These are phyloP conservation scores for Kockiozyma suomiensis DNA, from an alignment of 805 yeast species.

Conservation along the genomic window DNA sequence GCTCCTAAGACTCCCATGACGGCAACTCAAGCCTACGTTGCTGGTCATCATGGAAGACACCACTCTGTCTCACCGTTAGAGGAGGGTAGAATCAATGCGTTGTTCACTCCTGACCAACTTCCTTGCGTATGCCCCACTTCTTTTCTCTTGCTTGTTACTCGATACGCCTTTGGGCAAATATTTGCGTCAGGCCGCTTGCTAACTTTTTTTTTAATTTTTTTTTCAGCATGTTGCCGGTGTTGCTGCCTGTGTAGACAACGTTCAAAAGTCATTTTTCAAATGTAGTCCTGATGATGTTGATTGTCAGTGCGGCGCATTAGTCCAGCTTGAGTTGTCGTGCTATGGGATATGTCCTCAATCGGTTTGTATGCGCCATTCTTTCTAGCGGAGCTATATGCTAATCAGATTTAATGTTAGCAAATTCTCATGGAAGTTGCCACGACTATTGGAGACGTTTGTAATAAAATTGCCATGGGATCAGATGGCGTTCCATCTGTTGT, in stretches of 20 bases:
- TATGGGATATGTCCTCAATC: constrained; percentile 34
- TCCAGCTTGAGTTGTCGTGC: constrained; percentile 32
- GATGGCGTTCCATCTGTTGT: neutral
- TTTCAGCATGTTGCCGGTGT: constrained; percentile 31
- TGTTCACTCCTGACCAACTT: constrained; percentile 30
- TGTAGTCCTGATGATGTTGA: constrained; percentile 23
- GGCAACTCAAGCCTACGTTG: neutral
- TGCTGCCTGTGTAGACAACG: constrained; percentile 29
- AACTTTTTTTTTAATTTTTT: too few relatives aligned
- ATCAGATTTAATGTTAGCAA: constrained; percentile 5
- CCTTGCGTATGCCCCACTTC: constrained; percentile 28
- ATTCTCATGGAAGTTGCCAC: constrained; percentile 23
- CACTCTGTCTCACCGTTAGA: neutral
- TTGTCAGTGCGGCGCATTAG: constrained; percentile 30
- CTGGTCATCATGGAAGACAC: constrained; percentile 6
- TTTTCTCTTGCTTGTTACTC: neutral
- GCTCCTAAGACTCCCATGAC: neutral
- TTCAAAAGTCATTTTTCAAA: constrained; percentile 22
- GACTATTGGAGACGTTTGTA: constrained; percentile 26
- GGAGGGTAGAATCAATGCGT: constrained; percentile 9
- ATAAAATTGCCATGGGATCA: constrained; percentile 15
- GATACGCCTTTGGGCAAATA: too few relatives aligned
- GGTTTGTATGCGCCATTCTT: constrained; percentile 9
- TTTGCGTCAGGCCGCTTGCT: neutral
- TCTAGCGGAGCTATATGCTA: neutral